A percentile compares a stretch with the other conserved stretches of the same genome.
These are phyloP conservation scores for Toxicodendron radicans DNA, from an alignment of 345 rosid species.

Conservation along the genomic window DNA sequence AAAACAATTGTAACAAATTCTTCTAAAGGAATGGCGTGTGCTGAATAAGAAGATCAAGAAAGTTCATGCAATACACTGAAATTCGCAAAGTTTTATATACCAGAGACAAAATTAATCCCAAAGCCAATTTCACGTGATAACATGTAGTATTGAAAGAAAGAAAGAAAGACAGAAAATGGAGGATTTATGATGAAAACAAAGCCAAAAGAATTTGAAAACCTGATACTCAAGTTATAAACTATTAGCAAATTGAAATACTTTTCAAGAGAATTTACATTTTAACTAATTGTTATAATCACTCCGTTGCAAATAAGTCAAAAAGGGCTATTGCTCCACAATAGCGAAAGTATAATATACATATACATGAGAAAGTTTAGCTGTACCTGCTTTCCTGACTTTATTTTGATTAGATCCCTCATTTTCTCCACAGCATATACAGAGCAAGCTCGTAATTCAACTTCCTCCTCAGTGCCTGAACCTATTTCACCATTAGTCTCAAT, in stretches of 20 bases:
- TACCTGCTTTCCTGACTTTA: conserved; percentile 70
- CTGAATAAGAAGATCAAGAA: neutral
- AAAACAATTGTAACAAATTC: neutral
- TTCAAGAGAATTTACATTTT: neutral
- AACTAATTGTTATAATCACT: neutral
- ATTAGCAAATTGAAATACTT: neutral
- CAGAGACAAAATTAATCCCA: neutral
- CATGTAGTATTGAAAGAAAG: neutral
- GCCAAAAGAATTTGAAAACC: neutral
- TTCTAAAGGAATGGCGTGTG: neutral
- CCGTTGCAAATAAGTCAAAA: conserved; percentile 3
- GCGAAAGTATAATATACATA: neutral
- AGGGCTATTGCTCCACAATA: neutral
- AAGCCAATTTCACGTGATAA: neutral
- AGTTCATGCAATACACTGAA: neutral
- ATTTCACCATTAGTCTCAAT: conserved; percentile 52
- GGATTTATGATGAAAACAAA: neutral
- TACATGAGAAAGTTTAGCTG: neutral
- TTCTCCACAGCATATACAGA: conserved; percentile 81
- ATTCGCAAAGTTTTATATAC: neutral
- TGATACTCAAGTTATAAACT: neutral
- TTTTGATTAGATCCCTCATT: conserved; percentile 57
- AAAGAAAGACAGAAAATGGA: neutral
- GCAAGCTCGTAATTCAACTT: conserved; percentile 81
- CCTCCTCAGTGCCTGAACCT: conserved; percentile 76